Percentiles rank a stretch among this genome's conserved stretches.
These are phyloP conservation scores for Gilbertella persicaria DNA, from an alignment of 371 early-diverging fungal genomes.

Conservation along the genomic window DNA sequence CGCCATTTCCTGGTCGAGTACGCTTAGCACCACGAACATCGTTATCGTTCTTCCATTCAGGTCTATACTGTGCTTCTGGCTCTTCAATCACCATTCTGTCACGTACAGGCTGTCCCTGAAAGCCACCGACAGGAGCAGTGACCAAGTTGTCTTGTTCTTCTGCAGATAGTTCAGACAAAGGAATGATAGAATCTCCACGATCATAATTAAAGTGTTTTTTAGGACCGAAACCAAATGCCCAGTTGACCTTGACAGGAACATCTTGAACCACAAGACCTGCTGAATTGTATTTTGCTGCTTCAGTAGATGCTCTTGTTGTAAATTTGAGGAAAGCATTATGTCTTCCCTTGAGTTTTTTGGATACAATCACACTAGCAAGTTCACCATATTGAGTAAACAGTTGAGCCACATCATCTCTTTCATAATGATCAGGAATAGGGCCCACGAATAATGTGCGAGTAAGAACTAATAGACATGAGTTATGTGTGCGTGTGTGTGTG, in stretches of 20 bases:
- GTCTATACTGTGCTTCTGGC: slow-evolving; percentile 45
- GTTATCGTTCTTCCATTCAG: slow-evolving; percentile 40
- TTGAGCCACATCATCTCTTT: slow-evolving; percentile 33
- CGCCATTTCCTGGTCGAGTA: not conserved
- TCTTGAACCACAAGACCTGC: slow-evolving; percentile 24
- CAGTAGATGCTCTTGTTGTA: slow-evolving; percentile 27
- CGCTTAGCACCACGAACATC: slow-evolving; percentile 10
- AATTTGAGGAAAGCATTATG: slow-evolving; percentile 48
- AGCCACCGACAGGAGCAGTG: slow-evolving; percentile 45
- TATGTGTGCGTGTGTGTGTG: too few relatives aligned
- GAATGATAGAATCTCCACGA: slow-evolving; percentile 47
- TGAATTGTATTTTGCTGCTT: slow-evolving; percentile 33
- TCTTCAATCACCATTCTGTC: slow-evolving; percentile 49
- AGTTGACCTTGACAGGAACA: slow-evolving; percentile 43
- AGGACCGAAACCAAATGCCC: slow-evolving; percentile 57
- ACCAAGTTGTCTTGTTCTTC: slow-evolving; percentile 42
- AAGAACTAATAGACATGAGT: slow-evolving; percentile 35
- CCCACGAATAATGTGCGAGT: slow-evolving; percentile 53
- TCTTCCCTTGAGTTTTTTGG: slow-evolving; percentile 28
- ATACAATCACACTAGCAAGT: slow-evolving; percentile 45
- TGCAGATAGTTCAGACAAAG: slow-evolving; percentile 32
- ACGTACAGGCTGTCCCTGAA: slow-evolving; percentile 40
- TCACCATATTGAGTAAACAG: slow-evolving; percentile 44
- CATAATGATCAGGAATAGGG: slow-evolving; percentile 41
- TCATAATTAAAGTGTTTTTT: slow-evolving; percentile 48